Base-by-base conservation (phyloP, 176 grass and related monocot genomes). In the Bonia amplexicaulis region DNA sequence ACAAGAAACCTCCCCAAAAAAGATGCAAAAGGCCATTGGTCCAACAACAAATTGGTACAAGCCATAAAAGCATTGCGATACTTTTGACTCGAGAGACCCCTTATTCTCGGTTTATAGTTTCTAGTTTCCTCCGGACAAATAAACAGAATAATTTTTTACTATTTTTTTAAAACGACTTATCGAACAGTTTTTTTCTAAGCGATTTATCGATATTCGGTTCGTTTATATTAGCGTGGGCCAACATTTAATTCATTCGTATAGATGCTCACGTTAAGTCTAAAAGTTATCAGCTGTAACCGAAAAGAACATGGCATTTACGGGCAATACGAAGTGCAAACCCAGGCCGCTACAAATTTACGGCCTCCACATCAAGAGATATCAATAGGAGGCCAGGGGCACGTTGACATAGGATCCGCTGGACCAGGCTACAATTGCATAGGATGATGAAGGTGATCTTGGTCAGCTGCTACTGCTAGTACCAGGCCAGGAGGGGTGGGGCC, bases 341-440 rank as follows among this genome's bases (percentile, higher is more conserved):
- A 53, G 19, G 6, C 51, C 16, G 0, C 54, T 20, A 57, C 17
- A 54, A 9, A 54, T 54, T 20, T 54, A 54, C 54, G 20, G 20
- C 2, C 20, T n/a, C 22, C 20, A 10, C 20, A n/a, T 58, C 0
- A 60, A 5, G 23, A 26, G 58, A 61, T 61, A 26, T 5, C 6
- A 27, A 26, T 29, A 25, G 25, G 0, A 14, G 60, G 3, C 20
- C 13, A 20, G 49, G 57, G 59, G 39, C 65, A 59, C 72, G 71
- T 58, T 41, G 71, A 69, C 78, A 69, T 51, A 73, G 33, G 70
- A 53, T 75, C 82, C 67, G 57, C 82, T 19, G 46, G 26, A 31
- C 46, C 71, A 52, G 71, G 71, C 69, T 17, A 12, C 69, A 26
- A 13, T 9, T 2, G 25, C 42, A 60, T 11, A 22, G 19, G 66